Base-by-base conservation (phyloP, 495 filamentous ascomycete genomes). In the Penicillium goetzii region DNA sequence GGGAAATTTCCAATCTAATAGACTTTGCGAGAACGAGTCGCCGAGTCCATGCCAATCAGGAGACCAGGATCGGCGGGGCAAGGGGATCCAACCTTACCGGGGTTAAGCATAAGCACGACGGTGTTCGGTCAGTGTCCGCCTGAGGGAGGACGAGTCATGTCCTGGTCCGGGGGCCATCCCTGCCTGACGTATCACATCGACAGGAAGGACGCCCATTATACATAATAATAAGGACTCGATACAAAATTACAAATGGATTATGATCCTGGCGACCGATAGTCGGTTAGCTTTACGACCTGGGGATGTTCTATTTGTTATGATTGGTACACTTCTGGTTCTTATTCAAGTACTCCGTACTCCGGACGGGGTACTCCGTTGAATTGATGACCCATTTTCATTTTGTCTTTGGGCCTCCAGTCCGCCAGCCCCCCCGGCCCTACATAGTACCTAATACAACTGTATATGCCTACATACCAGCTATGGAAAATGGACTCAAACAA, bases 41-140 rank as follows among this genome's bases (percentile, higher is more conserved):
- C 55, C 43, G 45, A 51, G 25, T 40, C 52, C 34, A 56, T 63
- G 52, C 67, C 67, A 70, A 68, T 72, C 53, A 72, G 64, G 60
- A 41, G 58, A 36, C 59, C 63, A 69, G 63, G 71, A 69, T 71
- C 66, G 61, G 66, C 71, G 63, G 60, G 64, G 52, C 61, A 72
- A 69, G 68, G 64, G 62, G 60, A 62, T 62, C 77, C 72, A 79
- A 79, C 77, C 77, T 79, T 79, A 78, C 72, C 76, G 67, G 74
- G 71, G 75, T 79, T 79, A 79, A 79, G 77, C 77, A 78, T 79
- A 79, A 76, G 71, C 68, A 71, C 41, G 54, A 60, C 66, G 70
- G 67, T 62, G 65, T 65, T 73, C 65, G 71, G 71, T 51, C 71
- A 66, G 52, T 60, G 68, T 64, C 68, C 64, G 68, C 49, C 43